phyloP scores from a whole-genome alignment of 768 basidiomycete genomes.

The Tulasnella sp. region DNA sequence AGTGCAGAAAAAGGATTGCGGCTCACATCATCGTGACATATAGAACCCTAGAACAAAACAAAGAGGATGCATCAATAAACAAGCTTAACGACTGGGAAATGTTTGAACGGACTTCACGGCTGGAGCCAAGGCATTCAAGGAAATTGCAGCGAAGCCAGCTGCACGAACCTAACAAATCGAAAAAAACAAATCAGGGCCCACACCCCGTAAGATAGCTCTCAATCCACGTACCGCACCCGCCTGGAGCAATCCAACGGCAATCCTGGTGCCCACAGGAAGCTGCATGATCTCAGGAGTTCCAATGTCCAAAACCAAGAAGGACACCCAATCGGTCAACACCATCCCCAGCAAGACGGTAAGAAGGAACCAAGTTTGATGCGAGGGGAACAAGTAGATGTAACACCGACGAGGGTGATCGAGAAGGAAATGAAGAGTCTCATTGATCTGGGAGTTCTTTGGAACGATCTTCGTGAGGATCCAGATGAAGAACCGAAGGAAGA shows the following conservation, averaged over 20 bases:
- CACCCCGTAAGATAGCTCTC: background rate
- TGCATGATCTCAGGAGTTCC: constrained; percentile 55
- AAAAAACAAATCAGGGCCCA: background rate
- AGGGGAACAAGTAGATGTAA: constrained; percentile 82
- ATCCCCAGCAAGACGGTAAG: constrained; percentile 52
- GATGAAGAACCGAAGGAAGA: constrained; percentile 57
- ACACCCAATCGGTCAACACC: constrained; percentile 77
- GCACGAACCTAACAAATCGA: constrained; percentile 51
- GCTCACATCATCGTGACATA: constrained; percentile 80
- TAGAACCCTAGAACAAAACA: constrained; percentile 43
- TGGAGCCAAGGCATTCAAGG: constrained; percentile 64
- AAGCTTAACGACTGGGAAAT: background rate
- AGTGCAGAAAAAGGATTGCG: constrained; percentile 42
- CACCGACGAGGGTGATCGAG: constrained; percentile 89
- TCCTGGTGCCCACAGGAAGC: constrained; percentile 58
- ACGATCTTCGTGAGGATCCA: constrained; percentile 61
- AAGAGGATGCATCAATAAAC: background rate
- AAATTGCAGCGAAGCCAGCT: constrained; percentile 75
- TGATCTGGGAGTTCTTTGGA: constrained; percentile 43
- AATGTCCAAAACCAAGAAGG: constrained; percentile 80
- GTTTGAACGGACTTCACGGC: constrained; percentile 61
- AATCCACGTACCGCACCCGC: constrained; percentile 33
- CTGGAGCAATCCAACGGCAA: constrained; percentile 69
- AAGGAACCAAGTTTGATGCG: constrained; percentile 91
- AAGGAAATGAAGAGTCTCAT: constrained; percentile 81